Evolutionary conservation across 2,329 filamentous ascomycete genomes (phyloP).

Genomic region (Fonsecaea erecta): DNA sequence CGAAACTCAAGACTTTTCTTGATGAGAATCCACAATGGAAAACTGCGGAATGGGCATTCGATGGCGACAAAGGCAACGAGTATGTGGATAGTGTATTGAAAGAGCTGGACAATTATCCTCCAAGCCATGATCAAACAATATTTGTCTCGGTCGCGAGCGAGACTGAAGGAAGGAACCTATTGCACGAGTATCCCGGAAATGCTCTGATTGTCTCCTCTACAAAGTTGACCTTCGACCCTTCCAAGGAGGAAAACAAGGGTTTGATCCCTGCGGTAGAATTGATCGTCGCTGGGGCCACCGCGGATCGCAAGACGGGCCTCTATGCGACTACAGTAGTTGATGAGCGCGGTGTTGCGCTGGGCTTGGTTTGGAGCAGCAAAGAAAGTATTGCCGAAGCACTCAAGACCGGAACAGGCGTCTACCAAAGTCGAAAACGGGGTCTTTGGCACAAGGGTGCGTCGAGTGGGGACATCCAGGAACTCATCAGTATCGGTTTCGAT

Average conservation of each 20-base stretch:
- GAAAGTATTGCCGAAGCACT: slow-evolving; percentile 88
- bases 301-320: slow-evolving; percentile 81
- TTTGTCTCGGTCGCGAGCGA: slow-evolving; percentile 42
- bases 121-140: slow-evolving; percentile 44
- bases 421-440: slow-evolving; percentile 93
- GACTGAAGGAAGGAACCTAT: slow-evolving; percentile 32
- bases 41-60: slow-evolving; percentile 38
- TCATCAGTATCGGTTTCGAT: slow-evolving; percentile 82
- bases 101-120: slow-evolving; percentile 43
- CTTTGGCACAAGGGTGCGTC: slow-evolving; percentile 96
- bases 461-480: slow-evolving; percentile 89
- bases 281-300: slow-evolving; percentile 74
- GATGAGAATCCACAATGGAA: slow-evolving; percentile 40
- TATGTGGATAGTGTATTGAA: slow-evolving; percentile 49
- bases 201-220: slow-evolving; percentile 70
- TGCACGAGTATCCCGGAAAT: slow-evolving; percentile 41
- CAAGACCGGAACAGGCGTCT: slow-evolving; percentile 80
- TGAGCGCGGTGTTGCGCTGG: slow-evolving; percentile 80
- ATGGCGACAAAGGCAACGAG: slow-evolving; percentile 43
- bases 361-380: slow-evolving; percentile 90
- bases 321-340: slow-evolving; percentile 91
- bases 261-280: slow-evolving; percentile 71
- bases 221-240: slow-evolving; percentile 67
- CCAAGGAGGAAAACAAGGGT: slow-evolving; percentile 61
- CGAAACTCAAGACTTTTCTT: slow-evolving; percentile 49